A percentile compares a stretch with the other conserved stretches of the same genome.
Conservation (phyloP, 108 stramenopile genomes). For the Cyclostephanos invisitatus region DNA sequence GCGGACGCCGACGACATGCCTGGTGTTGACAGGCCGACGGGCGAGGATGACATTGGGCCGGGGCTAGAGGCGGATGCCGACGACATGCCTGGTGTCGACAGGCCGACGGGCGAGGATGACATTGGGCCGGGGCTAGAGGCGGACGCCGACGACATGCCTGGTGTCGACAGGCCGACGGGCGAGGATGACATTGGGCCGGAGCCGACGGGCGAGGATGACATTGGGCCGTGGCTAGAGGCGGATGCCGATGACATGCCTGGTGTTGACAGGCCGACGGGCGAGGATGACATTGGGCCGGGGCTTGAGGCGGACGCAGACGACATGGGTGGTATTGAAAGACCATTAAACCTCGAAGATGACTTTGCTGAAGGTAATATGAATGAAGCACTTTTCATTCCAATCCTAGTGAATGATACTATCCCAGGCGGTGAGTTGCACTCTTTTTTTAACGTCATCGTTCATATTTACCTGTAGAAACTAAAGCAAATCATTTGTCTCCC, state of each 20-base stretch:
- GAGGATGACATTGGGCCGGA: not conserved
- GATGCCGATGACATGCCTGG: not conserved
- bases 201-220: not conserved
- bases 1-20: too few relatives aligned
- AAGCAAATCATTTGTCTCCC: not conserved
- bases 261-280: not conserved
- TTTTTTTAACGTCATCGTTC: not conserved
- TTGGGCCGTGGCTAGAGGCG: not conserved
- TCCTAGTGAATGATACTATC: slow-evolving; percentile 14
- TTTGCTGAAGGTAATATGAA: slow-evolving; percentile 14
- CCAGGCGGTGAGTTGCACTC: slow-evolving; percentile 1
- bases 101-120: not conserved
- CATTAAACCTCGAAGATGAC: slow-evolving; percentile 20
- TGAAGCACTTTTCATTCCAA: slow-evolving; percentile 11
- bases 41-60: not conserved
- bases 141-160: not conserved
- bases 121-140: not conserved
- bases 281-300: not conserved
- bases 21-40: not conserved
- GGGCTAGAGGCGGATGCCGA: not conserved
- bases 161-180: not conserved
- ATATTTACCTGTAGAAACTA: not conserved
- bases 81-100: not conserved
- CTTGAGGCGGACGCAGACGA: not conserved
- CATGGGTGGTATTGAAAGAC: not conserved